A percentile compares a stretch with the other conserved stretches of the same genome.
phyloP scores from a whole-genome alignment of 495 filamentous ascomycete species.

The Talaromyces trachyspermus region DNA sequence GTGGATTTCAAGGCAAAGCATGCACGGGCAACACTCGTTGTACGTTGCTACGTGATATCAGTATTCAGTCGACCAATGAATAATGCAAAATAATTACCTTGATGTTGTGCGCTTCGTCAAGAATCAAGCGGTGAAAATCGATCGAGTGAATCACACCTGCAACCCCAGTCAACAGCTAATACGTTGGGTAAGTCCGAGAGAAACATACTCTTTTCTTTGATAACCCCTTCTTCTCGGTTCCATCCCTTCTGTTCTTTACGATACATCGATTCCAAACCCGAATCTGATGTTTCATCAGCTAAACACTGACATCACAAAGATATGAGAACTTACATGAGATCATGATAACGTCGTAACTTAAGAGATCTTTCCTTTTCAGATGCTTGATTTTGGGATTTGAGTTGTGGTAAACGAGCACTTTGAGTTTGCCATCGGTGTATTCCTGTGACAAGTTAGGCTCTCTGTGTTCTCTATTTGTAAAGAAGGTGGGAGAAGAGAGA shows the following conservation, averaged over 20 bases:
- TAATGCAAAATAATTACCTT: constrained; percentile 44
- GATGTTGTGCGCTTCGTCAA: constrained; percentile 96
- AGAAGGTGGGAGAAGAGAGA: background rate
- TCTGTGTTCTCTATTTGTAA: too few species aligned
- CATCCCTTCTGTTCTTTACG: constrained; percentile 91
- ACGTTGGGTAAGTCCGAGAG: background rate
- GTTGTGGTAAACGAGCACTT: constrained; percentile 83
- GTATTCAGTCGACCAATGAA: constrained; percentile 4
- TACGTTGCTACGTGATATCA: constrained; percentile 49
- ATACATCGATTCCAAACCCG: constrained; percentile 82
- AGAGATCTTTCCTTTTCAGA: constrained; percentile 62
- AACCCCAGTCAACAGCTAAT: constrained; percentile 1
- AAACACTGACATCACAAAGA: constrained; percentile 8
- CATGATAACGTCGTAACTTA: constrained; percentile 84
- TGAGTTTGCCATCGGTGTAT: constrained; percentile 84
- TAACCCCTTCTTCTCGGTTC: constrained; percentile 62
- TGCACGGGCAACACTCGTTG: constrained; percentile 84
- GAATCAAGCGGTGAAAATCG: constrained; percentile 80
- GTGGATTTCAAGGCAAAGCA: constrained; percentile 81
- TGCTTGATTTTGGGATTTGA: constrained; percentile 76
- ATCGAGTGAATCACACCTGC: constrained; percentile 68
- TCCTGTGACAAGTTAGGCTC: constrained; percentile 28
- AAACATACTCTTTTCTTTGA: constrained; percentile 68
- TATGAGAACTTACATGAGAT: constrained; percentile 55
- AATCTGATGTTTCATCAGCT: constrained; percentile 41